Evolutionary conservation across 257 asterid species (phyloP).

Genomic region (Fraxinus anomala): DNA sequence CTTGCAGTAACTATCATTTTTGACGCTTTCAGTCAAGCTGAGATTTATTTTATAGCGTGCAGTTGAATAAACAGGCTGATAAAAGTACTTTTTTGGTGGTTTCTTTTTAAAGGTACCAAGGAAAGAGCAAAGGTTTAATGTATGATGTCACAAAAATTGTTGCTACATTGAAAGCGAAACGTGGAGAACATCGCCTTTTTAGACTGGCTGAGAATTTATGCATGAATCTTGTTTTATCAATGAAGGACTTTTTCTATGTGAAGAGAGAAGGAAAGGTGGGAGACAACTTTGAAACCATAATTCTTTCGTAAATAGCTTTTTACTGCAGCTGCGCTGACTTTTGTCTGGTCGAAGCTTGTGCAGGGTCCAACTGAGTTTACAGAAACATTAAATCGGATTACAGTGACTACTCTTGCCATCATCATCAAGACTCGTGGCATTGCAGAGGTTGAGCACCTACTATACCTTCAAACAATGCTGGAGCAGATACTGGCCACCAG

Average conservation of each 20-base stretch:
- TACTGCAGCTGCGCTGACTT: constrained; percentile 32
- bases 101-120: constrained; percentile 75
- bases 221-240: constrained; percentile 86
- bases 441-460: constrained; percentile 87
- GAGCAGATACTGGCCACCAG: constrained; percentile 91
- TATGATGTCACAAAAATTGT: constrained; percentile 89
- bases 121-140: constrained; percentile 90
- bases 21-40: constrained; percentile 9
- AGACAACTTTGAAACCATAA: constrained; percentile 26
- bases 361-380: constrained; percentile 99
- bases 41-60: constrained; percentile 17
- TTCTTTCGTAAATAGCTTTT: constrained; percentile 25
- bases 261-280: constrained; percentile 96
- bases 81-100: constrained; percentile 14
- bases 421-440: constrained; percentile 94
- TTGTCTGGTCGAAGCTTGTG: constrained; percentile 32
- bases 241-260: constrained; percentile 85
- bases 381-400: constrained; percentile 85
- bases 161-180: constrained; percentile 82
- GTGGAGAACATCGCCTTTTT: constrained; percentile 94
- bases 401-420: constrained; percentile 83
- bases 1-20: constrained; percentile 4
- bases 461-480: constrained; percentile 89
- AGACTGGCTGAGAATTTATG: constrained; percentile 94
- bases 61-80: constrained; percentile 18